phyloP scores from a whole-genome alignment of 768 basidiomycete genomes.

The Leccinum subgranulosum region DNA sequence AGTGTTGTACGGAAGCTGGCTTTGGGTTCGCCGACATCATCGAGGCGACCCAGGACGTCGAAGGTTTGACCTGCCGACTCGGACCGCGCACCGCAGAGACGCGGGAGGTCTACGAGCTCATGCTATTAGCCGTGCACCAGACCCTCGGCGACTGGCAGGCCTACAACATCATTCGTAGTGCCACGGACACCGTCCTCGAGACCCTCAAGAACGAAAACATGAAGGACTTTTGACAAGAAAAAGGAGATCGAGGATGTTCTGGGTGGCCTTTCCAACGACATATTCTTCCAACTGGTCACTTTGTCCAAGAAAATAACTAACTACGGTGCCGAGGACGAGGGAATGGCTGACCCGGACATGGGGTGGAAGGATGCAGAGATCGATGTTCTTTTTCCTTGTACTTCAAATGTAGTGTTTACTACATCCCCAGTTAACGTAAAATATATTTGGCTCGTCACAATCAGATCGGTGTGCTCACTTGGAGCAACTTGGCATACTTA shows the following conservation, averaged over 20 bases:
- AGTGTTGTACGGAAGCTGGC: conserved; percentile 58
- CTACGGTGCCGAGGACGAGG: conserved; percentile 85
- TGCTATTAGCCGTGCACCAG: conserved; percentile 78
- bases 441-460: too few relatives aligned
- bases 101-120: conserved; percentile 89
- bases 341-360: conserved; percentile 71
- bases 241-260: conserved; percentile 83
- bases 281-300: conserved; percentile 78
- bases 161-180: conserved; percentile 92
- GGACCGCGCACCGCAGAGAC: conserved; percentile 95
- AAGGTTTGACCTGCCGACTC: conserved; percentile 88
- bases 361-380: conserved; percentile 85
- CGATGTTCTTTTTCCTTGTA: too few relatives aligned
- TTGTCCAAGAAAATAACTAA: conserved; percentile 96
- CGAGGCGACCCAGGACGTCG: conserved; percentile 89
- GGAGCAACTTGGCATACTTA: too few relatives aligned
- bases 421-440: too few relatives aligned
- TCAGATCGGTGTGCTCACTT: too few relatives aligned
- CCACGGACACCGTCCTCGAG: conserved; percentile 90
- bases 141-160: conserved; percentile 92
- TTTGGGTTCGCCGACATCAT: conserved; percentile 90
- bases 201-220: conserved; percentile 81
- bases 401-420: too few relatives aligned
- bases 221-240: conserved; percentile 98
- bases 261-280: conserved; percentile 61